Evolutionary conservation across 331 rosid genomes (phyloP).

Genomic region (Ulmus americana): DNA sequence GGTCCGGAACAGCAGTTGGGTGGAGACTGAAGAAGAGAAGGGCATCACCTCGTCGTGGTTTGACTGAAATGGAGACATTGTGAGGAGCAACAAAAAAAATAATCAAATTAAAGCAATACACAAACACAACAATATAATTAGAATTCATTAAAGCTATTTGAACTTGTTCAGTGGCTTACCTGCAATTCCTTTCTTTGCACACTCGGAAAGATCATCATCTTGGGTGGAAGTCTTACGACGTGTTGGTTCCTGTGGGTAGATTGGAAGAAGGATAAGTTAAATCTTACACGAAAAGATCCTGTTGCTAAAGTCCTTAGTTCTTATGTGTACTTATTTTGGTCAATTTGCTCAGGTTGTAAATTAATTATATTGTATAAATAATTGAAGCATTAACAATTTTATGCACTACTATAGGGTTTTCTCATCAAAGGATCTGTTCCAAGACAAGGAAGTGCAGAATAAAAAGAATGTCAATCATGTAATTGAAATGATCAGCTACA

Average conservation of each 20-base stretch:
- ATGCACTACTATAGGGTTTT: not conserved
- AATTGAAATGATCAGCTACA: slow-evolving; percentile 2
- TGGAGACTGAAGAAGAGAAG: slow-evolving; percentile 80
- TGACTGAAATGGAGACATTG: slow-evolving; percentile 38
- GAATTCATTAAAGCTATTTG: slow-evolving; percentile 4
- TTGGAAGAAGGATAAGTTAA: slow-evolving; percentile 5
- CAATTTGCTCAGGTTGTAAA: not conserved
- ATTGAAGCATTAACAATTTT: not conserved
- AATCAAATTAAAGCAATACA: slow-evolving; percentile 1
- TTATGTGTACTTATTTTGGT: not conserved
- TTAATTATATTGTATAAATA: slow-evolving; percentile 7
- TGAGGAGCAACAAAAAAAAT: not conserved
- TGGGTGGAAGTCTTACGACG: slow-evolving; percentile 52
- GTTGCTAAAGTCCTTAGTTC: not conserved
- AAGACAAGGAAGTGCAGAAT: not conserved
- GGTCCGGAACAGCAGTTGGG: slow-evolving; percentile 66
- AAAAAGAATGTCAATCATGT: not conserved
- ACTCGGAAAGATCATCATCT: slow-evolving; percentile 64
- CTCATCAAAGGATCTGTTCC: not conserved
- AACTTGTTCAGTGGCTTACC: slow-evolving; percentile 38
- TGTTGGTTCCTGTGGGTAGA: slow-evolving; percentile 47
- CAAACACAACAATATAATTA: slow-evolving; percentile 1
- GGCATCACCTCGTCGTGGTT: slow-evolving; percentile 80
- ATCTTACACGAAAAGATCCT: not conserved
- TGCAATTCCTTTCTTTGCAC: slow-evolving; percentile 89